These are phyloP conservation scores for Herpetomonas tarakana DNA, from an alignment of 208 protist genomes.

Conservation along the genomic window DNA sequence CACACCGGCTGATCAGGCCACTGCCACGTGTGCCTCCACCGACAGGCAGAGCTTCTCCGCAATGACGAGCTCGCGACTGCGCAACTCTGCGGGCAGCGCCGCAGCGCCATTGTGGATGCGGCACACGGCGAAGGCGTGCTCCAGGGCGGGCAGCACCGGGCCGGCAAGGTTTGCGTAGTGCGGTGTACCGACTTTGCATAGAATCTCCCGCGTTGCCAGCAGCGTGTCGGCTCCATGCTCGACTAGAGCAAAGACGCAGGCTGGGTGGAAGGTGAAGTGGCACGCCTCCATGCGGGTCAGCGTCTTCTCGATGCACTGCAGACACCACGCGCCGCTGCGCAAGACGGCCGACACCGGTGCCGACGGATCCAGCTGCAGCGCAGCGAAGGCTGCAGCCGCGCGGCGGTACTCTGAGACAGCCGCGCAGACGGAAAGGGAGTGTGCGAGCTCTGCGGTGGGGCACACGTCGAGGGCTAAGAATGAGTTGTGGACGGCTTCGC, in stretches of 20 bases:
- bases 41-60: conserved; percentile 46
- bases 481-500: conserved; percentile 57
- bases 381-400: conserved; percentile 20
- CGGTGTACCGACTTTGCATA: not conserved
- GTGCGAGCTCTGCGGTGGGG: conserved; percentile 35
- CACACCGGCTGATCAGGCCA: too few species aligned
- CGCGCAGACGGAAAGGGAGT: conserved; percentile 47
- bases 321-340: conserved; percentile 17
- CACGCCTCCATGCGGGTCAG: conserved; percentile 38
- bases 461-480: conserved; percentile 54
- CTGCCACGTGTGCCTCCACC: conserved; percentile 23
- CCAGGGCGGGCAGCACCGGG: conserved; percentile 43
- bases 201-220: conserved; percentile 4
- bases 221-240: conserved; percentile 39
- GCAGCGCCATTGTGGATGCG: conserved; percentile 17
- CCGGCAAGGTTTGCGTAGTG: not conserved
- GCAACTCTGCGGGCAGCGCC: conserved; percentile 4
- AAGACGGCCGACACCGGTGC: conserved; percentile 5
- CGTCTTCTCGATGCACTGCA: conserved; percentile 39
- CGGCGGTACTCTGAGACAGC: conserved; percentile 48
- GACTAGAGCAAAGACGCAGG: conserved; percentile 41
- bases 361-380: conserved; percentile 4
- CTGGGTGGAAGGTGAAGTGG: conserved; percentile 41
- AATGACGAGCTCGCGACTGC: conserved; percentile 22
- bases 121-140: conserved; percentile 44